Conservation (phyloP, 2,329 filamentous ascomycete species). For the Colletotrichum noveboracense region DNA sequence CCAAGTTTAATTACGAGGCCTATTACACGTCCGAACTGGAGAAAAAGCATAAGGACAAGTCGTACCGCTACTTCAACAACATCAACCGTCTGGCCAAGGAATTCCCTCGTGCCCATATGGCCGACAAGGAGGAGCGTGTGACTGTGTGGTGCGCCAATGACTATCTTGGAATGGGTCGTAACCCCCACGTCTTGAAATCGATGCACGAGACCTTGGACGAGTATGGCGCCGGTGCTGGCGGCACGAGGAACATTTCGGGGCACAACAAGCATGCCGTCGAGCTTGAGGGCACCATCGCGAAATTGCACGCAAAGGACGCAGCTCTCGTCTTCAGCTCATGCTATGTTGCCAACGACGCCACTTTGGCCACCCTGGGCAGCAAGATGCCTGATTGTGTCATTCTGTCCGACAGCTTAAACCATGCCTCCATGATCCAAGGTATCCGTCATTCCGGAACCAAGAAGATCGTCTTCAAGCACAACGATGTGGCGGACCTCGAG, state of each 20-base stretch:
- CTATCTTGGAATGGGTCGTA: constrained; percentile 97
- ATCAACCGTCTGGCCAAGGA: constrained; percentile 98
- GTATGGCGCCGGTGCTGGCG: constrained; percentile 94
- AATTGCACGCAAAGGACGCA: constrained; percentile 88
- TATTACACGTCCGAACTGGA: constrained; percentile 91
- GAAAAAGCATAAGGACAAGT: constrained; percentile 99
- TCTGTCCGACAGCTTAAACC: constrained; percentile 95
- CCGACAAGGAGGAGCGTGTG: constrained; percentile 80
- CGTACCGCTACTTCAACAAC: constrained; percentile 99
- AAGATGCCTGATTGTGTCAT: constrained; percentile 97
- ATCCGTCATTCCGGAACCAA: constrained; percentile 96
- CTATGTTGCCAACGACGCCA: constrained; percentile 98
- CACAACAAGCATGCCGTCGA: constrained; percentile 94
- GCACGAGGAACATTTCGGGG: constrained; percentile 96
- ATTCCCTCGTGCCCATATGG: constrained; percentile 93
- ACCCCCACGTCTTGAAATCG: constrained; percentile 80
- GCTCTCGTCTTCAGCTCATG: constrained; percentile 96
- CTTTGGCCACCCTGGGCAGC: constrained; percentile 93
- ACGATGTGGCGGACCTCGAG: constrained; percentile 92
- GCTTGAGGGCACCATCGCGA: constrained; percentile 82
- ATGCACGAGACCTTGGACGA: constrained; percentile 97
- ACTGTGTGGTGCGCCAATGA: constrained; percentile 99
- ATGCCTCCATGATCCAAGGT: constrained; percentile 99
- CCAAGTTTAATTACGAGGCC: constrained; percentile 86
- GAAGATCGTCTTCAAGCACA: constrained; percentile 99